A percentile compares a stretch with the other conserved stretches of the same genome.
These are phyloP conservation scores for Fusarium nurragi DNA, from an alignment of 2,329 filamentous ascomycete genomes.

Conservation along the genomic window DNA sequence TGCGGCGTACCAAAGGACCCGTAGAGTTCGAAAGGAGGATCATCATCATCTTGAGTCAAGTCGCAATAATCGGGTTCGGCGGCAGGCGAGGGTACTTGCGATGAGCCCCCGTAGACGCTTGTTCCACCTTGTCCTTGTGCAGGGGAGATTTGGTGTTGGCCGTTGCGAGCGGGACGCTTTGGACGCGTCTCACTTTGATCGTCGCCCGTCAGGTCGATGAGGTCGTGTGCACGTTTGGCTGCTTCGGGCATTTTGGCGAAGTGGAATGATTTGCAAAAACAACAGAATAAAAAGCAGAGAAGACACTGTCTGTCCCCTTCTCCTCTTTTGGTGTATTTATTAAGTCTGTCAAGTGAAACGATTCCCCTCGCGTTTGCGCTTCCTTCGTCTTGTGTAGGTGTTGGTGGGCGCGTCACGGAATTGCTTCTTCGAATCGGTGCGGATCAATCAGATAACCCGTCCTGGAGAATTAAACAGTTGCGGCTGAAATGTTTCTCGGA, in stretches of 20 bases:
- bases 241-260: conserved; percentile 29
- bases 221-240: conserved; percentile 51
- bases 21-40: conserved; percentile 57
- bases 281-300: not conserved
- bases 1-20: conserved; percentile 54
- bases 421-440: conserved; percentile 30
- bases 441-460: conserved; percentile 16
- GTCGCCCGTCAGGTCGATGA: conserved; percentile 56
- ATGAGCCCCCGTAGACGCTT: conserved; percentile 21
- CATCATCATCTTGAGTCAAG: conserved; percentile 56
- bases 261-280: not conserved
- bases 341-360: not conserved
- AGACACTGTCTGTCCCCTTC: not conserved
- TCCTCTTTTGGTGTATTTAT: not conserved
- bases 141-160: conserved; percentile 13
- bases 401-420: conserved; percentile 4
- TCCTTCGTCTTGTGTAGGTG: not conserved
- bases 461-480: not conserved
- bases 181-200: conserved; percentile 37
- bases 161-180: conserved; percentile 43
- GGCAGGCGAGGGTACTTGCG: conserved; percentile 30
- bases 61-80: conserved; percentile 54
- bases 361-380: not conserved
- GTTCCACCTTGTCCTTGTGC: conserved; percentile 35
- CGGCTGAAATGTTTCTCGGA: not conserved